Evolutionary conservation across 768 basidiomycete genomes (phyloP).

Genomic region (Podaxis rugospora): DNA sequence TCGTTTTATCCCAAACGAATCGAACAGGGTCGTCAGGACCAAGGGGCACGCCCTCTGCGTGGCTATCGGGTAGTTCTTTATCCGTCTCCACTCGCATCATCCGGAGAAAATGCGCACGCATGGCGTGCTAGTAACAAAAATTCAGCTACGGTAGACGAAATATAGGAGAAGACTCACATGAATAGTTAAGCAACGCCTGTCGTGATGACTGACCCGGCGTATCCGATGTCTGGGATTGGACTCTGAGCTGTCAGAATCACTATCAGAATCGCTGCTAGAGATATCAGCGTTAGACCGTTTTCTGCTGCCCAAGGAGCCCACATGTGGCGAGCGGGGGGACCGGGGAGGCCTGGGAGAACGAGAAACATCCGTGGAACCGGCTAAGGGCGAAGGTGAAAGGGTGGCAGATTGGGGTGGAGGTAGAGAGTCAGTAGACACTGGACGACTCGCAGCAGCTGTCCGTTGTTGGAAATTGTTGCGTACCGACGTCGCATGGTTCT

Average conservation of each 20-base stretch:
- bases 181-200: constrained; percentile 61
- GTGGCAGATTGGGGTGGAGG: constrained; percentile 23
- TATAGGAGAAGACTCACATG: constrained; percentile 38
- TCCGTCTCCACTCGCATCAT: constrained; percentile 55
- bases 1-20: constrained; percentile 78
- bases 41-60: constrained; percentile 47
- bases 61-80: constrained; percentile 57
- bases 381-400: constrained; percentile 28
- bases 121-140: constrained; percentile 49
- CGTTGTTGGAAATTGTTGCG: neutral
- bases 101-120: constrained; percentile 61
- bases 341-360: constrained; percentile 8
- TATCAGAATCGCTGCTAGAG: constrained; percentile 1
- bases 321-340: constrained; percentile 9
- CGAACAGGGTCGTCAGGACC: constrained; percentile 53
- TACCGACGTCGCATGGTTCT: constrained; percentile 14
- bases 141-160: neutral
- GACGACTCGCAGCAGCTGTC: neutral
- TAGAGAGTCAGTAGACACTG: neutral
- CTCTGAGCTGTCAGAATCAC: constrained; percentile 3
- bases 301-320: constrained; percentile 10
- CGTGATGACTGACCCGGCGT: constrained; percentile 54
- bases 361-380: constrained; percentile 1
- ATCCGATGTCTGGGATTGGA: constrained; percentile 4
- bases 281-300: constrained; percentile 7